Evolutionary conservation across 2,329 filamentous ascomycete genomes (phyloP), one percentile per base, ranked within the genome.

Genomic region (Ophiostoma australiae): DNA sequence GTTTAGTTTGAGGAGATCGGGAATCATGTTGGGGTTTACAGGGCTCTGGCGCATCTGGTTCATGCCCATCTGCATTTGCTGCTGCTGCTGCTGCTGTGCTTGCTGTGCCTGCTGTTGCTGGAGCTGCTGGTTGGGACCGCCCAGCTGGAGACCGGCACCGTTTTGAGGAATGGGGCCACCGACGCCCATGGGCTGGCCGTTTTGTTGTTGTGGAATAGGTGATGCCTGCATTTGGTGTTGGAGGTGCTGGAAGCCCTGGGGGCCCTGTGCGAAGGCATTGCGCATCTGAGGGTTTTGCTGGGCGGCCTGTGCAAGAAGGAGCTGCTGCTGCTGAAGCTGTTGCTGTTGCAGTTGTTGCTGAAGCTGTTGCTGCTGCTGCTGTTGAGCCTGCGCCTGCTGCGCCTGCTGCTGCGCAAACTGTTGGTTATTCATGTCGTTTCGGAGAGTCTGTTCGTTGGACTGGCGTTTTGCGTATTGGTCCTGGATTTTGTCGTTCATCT

Each of bases 141-240:
- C 66, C 7, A 67, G 66, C 68, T 79, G 80, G 74, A 76, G 80
- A 74, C 74, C 82, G 6, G 31, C 70, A 3, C 48, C 55, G 52
- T 72, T 74, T 10, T 52, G 71, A 2, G 52, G 63, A 39, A 74
- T 73, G 72, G 76, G 79, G 72, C 78, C 83, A 52, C 76, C 78
- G 78, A 84, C 81, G 23, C 78, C 79, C 76, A 84, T 81, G 39
- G 76, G 79, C 68, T 78, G 78, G 63, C 78, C 79, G 27, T 74
- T 75, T 72, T 85, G 85, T 69, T 85, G 85, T 69, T 82, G 85
- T 11, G 83, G 81, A 33, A 87, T 82, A 52, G 82, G 83, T 0
- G 84, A 82, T 4, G 82, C 79, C 75, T 88, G 86, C 84, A 87
- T 87, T 70, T 82, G 84, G 70, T 87, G 86, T 72, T 87, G 86